phyloP scores from a whole-genome alignment of 208 protist genomes.

The Acanthamoeba triangularis region DNA sequence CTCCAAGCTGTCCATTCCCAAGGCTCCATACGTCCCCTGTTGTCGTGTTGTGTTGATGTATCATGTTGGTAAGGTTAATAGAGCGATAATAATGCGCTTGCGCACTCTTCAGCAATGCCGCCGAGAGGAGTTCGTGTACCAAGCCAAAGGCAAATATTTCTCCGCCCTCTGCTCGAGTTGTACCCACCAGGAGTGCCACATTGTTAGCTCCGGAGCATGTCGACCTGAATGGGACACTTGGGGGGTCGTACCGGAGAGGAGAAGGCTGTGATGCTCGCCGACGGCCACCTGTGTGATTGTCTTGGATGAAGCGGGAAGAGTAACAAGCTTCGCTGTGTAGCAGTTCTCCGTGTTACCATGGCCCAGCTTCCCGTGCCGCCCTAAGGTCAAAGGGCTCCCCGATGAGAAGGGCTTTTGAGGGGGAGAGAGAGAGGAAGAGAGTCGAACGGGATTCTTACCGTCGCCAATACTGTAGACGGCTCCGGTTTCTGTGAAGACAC shows the following conservation, averaged over 20 bases:
- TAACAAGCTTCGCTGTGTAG: background rate
- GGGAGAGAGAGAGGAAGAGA: background rate
- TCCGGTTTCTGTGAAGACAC: background rate
- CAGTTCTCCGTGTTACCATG: background rate
- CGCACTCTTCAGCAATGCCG: too few relatives aligned
- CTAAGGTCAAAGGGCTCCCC: background rate
- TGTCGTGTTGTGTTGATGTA: background rate
- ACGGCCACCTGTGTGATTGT: background rate
- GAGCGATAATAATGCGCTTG: too few relatives aligned
- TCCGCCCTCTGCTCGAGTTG: background rate
- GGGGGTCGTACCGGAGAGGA: background rate
- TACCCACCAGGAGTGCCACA: too few relatives aligned
- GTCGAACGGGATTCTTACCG: background rate
- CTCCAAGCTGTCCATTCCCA: constrained; percentile 23
- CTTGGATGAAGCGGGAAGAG: background rate
- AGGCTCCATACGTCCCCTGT: background rate
- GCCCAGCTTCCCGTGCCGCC: background rate
- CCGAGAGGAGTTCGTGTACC: background rate
- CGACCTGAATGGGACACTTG: background rate
- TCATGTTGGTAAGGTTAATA: too few relatives aligned
- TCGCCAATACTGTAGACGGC: background rate
- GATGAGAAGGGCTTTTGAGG: background rate
- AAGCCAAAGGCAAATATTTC: background rate
- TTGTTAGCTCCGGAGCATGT: background rate
- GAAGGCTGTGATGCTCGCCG: constrained; percentile 6